Base-by-base conservation (phyloP, 805 yeast species). In the Yarrowia divulgata region DNA sequence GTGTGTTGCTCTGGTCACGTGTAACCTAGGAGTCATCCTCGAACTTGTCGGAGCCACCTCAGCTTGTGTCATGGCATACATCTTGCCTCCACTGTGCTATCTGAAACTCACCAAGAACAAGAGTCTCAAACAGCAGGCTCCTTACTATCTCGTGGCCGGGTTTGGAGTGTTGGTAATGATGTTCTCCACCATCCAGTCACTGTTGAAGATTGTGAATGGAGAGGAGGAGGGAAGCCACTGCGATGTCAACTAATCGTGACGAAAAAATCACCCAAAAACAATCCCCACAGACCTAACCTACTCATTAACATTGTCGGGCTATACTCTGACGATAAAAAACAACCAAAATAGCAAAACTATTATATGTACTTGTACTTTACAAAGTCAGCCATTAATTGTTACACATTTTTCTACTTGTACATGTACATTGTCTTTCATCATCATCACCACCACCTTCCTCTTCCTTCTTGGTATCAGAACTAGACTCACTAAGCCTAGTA, bases 21-120 rank as follows among this genome's bases (percentile, higher is more conserved):
- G 97, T 75, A 91, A 93, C 72, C 81, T 93, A 69, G 98, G 98
- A 0, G 90, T 95, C 13, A 88, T 94, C 37, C 81, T 93, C 49
- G 98, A 94, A 75, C 82, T 93, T 3, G 93, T 92, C 40, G 98
- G 98, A 1, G 93, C 97, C 0, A 90, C 97, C 0, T 90, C 97
- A 0, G 98, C 98, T 0, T 91, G 97, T 19, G 81, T 90, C 46
- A 88, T 94, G 89, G 98, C 98, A 0, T 93, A 91, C 76, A 91
- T 93, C 29, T 80, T 93, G 18, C 98, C 98, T 0, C 97, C 97
- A 3, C 77, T 89, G 76, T 93, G 97, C 74, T 90, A 84, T 74
- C 77, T 92, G 71, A 87, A 88, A 71, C 83, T 93, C 74, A 85
- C 92, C 0, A 77, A 80, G 69, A 80, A 75, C 68, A 79, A 73